Evolutionary conservation across 352 stramenopile genomes (phyloP).

Genomic region (Phytophthora lateralis): DNA sequence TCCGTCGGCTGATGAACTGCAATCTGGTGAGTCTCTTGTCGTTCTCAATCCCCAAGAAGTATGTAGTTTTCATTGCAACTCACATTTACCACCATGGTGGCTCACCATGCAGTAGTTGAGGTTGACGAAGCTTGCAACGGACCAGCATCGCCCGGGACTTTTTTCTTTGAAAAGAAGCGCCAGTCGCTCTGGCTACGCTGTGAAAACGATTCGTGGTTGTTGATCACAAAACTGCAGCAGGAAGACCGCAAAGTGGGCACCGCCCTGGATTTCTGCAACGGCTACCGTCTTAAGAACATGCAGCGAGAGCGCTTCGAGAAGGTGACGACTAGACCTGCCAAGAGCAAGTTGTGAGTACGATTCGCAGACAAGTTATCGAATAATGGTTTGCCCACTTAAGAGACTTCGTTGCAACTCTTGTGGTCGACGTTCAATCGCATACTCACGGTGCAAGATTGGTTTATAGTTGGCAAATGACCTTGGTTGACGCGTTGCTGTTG

Average conservation of each 20-base stretch:
- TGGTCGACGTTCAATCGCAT: background rate
- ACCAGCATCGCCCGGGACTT: conserved; percentile 37
- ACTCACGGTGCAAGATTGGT: too few relatives aligned
- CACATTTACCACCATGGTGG: background rate
- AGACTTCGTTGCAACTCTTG: too few relatives aligned
- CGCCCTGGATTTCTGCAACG: conserved; percentile 83
- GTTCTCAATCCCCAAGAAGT: background rate
- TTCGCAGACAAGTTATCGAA: background rate
- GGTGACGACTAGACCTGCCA: conserved; percentile 11
- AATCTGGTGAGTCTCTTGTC: conserved; percentile 33
- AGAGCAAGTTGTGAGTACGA: conserved; percentile 30
- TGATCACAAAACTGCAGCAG: conserved; percentile 74
- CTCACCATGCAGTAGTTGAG: conserved; percentile 21
- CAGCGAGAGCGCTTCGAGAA: conserved; percentile 53
- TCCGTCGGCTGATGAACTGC: conserved; percentile 48
- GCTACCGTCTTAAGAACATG: conserved; percentile 71
- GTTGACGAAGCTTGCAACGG: conserved; percentile 19
- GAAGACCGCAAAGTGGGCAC: conserved; percentile 64
- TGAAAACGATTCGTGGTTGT: conserved; percentile 54
- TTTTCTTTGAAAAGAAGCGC: conserved; percentile 80
- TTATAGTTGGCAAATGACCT: too few relatives aligned
- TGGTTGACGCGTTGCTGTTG: too few relatives aligned
- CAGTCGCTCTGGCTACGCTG: conserved; percentile 79
- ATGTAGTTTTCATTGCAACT: background rate
- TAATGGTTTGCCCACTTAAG: background rate